phyloP scores from a whole-genome alignment of 1,284 basidiomycete genomes.

The Microbotryomycetes sp. region DNA sequence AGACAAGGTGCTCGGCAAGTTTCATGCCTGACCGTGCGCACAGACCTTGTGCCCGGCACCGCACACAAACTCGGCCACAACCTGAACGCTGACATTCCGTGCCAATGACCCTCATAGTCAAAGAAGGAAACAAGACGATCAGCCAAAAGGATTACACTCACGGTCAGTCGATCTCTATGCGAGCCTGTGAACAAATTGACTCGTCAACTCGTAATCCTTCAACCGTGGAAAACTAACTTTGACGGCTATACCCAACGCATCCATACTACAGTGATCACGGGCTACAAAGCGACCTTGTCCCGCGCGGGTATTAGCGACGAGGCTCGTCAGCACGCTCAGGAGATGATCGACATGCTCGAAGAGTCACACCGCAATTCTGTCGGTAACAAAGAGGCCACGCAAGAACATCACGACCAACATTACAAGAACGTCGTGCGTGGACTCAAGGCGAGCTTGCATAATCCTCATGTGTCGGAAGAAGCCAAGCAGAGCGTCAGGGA shows the following conservation, averaged over 20 bases:
- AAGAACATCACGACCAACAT: not conserved
- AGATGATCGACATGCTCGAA: not conserved
- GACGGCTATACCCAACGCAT: too few species aligned
- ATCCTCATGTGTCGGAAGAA: conserved; percentile 1
- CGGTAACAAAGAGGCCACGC: not conserved
- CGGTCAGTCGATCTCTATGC: too few species aligned
- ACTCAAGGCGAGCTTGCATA: not conserved
- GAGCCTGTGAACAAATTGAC: too few species aligned
- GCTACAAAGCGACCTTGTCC: not conserved
- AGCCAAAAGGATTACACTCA: not conserved
- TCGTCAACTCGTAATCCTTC: too few species aligned
- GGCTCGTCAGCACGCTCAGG: not conserved
- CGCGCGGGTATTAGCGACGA: not conserved
- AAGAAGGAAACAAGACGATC: not conserved
- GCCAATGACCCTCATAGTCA: not conserved
- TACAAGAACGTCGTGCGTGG: not conserved
- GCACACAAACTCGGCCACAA: not conserved
- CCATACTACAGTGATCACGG: too few species aligned
- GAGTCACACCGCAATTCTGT: not conserved
- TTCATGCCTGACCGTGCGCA: not conserved
- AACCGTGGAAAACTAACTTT: too few species aligned
- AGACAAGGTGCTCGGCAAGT: not conserved
- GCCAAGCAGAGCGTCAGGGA: not conserved
- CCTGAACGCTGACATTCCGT: not conserved
- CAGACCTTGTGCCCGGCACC: not conserved